Base-by-base conservation (phyloP, 371 early-diverging fungal species). In the Mortierella sp. region DNA sequence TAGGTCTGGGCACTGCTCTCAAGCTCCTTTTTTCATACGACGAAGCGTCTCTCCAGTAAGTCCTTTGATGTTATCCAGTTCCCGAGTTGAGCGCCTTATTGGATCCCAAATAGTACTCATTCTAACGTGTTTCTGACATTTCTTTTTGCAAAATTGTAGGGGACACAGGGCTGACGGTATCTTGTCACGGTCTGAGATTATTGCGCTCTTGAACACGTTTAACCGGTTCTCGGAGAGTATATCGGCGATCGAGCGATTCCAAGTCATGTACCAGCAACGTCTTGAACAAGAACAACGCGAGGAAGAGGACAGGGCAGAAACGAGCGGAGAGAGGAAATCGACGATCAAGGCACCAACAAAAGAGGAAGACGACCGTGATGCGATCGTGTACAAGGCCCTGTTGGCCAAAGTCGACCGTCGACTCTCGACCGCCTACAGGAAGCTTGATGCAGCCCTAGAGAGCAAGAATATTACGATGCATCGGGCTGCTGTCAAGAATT, bases 171-270 rank as follows among this genome's bases (percentile, higher is more conserved):
- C 89, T 4, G 90, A 89, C 2, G 79, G 87, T 63, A 73, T 92
- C 19, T 77, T 96, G 70, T 90, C 94, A 68, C 93, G 98, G 45
- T 87, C 91, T 9, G 99, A 99, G 85, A 91, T 99, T 47, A 97
- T 99, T 5, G 92, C 97, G 0, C 87, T 99, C n/a, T 89, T 98
- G 69, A 98, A 97, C 73, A 95, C 96, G 5, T 93, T 97, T 73
- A 91, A 93, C 79, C 91, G 98, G 70, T 87, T 98, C 40, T 95
- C 97, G 14, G 93, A 94, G 79, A 93, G 93, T 73, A 79, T 96
- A 19, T 84, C 89, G 14, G 91, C 92, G 2, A 92, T 96, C 24
- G 91, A 93, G 70, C 74, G 86, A 43, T 95, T 96, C 85, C 88
- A 94, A 75, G 71, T 79, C n/a, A 87, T 94, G 89, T 95, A 95